A percentile compares a stretch with the other conserved stretches of the same genome.
phyloP scores from a whole-genome alignment of 2,329 filamentous ascomycete species.

The Aspergillus vadensis region DNA sequence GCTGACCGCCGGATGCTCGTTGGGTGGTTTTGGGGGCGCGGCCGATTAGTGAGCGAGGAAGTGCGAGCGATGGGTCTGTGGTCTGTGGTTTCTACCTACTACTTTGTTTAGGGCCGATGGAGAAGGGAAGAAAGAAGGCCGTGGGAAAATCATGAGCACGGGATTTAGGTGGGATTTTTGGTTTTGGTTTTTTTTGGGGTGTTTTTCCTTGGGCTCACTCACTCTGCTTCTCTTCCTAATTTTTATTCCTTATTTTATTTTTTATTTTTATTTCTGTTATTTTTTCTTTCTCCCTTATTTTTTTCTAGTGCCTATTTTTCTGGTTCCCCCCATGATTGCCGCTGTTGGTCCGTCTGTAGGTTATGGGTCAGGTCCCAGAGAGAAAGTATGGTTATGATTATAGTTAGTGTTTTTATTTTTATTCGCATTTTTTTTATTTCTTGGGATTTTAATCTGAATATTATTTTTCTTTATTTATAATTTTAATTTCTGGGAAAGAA shows the following conservation, averaged over 20 bases:
- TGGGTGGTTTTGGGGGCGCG: conserved; percentile 3
- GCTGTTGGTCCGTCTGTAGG: conserved; percentile 1
- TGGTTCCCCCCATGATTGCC: conserved; percentile 4
- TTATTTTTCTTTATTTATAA: conserved; percentile 2
- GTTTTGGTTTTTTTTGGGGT: conserved; percentile 5
- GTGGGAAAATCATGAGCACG: not conserved
- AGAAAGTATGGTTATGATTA: not conserved
- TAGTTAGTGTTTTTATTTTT: conserved; percentile 6
- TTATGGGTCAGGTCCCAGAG: conserved; percentile 3
- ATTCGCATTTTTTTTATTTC: not conserved
- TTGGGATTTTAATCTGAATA: not conserved
- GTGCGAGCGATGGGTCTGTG: conserved; percentile 11
- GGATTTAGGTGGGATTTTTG: conserved; percentile 12
- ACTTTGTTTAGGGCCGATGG: conserved; percentile 1
- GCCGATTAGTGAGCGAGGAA: conserved; percentile 10
- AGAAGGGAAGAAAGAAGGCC: not conserved
- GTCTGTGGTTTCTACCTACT: conserved; percentile 7
- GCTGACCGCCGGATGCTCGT: conserved; percentile 29
- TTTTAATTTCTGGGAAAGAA: not conserved
- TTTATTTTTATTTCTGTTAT: conserved; percentile 1
- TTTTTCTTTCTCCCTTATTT: not conserved
- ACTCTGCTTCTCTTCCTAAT: conserved; percentile 1
- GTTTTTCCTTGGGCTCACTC: not conserved
- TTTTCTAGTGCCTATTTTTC: not conserved
- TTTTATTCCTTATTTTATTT: not conserved